These are phyloP conservation scores for Chrysoporthe austroafricana DNA, from an alignment of 2,329 filamentous ascomycete species.

Conservation along the genomic window DNA sequence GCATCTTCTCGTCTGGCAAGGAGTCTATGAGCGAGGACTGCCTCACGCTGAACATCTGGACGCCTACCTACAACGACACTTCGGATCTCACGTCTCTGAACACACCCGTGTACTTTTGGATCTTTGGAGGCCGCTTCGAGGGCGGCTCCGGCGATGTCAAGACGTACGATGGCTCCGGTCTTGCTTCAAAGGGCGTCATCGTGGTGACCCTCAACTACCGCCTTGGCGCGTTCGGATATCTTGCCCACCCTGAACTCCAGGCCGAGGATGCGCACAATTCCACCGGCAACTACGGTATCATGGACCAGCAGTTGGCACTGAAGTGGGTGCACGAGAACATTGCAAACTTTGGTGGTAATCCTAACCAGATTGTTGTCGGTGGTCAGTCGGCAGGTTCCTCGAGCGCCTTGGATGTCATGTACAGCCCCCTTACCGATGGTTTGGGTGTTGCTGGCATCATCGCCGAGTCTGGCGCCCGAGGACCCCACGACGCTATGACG, in stretches of 20 bases:
- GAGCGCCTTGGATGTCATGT: slow-evolving; percentile 25
- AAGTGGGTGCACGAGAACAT: slow-evolving; percentile 73
- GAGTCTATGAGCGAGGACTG: slow-evolving; percentile 61
- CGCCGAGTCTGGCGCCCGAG: slow-evolving; percentile 38
- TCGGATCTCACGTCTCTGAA: slow-evolving; percentile 48
- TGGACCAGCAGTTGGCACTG: slow-evolving; percentile 70
- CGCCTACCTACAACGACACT: slow-evolving; percentile 44
- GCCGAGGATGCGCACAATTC: slow-evolving; percentile 4
- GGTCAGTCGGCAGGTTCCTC: neutral
- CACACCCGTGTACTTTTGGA: slow-evolving; percentile 40
- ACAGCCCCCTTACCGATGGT: neutral
- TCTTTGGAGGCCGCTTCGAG: slow-evolving; percentile 59
- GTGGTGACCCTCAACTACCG: slow-evolving; percentile 78
- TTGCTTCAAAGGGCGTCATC: slow-evolving; percentile 65
- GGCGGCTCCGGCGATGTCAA: slow-evolving; percentile 36
- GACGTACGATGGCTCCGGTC: slow-evolving; percentile 59
- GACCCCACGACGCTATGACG: slow-evolving; percentile 36
- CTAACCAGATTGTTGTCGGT: slow-evolving; percentile 37
- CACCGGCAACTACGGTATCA: slow-evolving; percentile 69
- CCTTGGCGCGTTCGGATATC: slow-evolving; percentile 73
- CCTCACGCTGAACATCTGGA: slow-evolving; percentile 67
- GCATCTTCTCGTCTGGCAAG: slow-evolving; percentile 17
- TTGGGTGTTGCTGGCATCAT: slow-evolving; percentile 20
- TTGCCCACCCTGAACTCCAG: slow-evolving; percentile 60
- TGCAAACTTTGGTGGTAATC: slow-evolving; percentile 68